Base-by-base conservation (phyloP, 331 rosid species). In the Quercus tomentella region DNA sequence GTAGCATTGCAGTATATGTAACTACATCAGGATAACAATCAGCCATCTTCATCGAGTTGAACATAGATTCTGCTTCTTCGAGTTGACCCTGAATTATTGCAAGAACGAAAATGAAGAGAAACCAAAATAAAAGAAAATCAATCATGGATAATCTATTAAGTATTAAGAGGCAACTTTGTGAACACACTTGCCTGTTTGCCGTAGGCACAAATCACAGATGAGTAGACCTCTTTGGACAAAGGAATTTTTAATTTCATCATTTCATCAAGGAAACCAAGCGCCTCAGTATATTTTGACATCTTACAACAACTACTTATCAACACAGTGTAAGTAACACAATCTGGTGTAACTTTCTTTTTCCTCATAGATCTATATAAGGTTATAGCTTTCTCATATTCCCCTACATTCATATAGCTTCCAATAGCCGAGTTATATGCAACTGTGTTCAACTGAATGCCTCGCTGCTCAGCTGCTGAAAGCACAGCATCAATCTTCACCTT, bases 291-390 rank as follows among this genome's bases (percentile, higher is more conserved):
- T 84, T 88, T 92, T 83, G 98, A 87, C 97, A 88, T 86, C 92
- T 87, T 89, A 83, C 92, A 88, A 82, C 97, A 92, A 81, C 97
- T 92, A 89, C 98, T 94, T 69, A 94, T 94, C 89, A 94, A 90
- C 85, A 91, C 84, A 61, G 89, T 87, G 91, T 79, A 92, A 21
- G 97, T 94, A 82, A 94, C 96, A 82, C 91, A 85, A 86, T 91
- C 91, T 3, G 85, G 88, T 86, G 79, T 89, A 70, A 91, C 76
- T 76, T 84, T 92, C 81, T 87, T 88, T 82, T 82, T 86, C 87
- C 87, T 87, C 97, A 94, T 92, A 56, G 87, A 82, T 81, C 82
- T 84, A 86, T 92, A 89, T 83, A 94, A 85, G 73, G 71, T 82
- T 62, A 87, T 31, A 62, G 97, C 98, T 88, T 89, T 92, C 68